Base-by-base conservation (phyloP, 2,329 filamentous ascomycete species). In the Venturiaceae sp. region DNA sequence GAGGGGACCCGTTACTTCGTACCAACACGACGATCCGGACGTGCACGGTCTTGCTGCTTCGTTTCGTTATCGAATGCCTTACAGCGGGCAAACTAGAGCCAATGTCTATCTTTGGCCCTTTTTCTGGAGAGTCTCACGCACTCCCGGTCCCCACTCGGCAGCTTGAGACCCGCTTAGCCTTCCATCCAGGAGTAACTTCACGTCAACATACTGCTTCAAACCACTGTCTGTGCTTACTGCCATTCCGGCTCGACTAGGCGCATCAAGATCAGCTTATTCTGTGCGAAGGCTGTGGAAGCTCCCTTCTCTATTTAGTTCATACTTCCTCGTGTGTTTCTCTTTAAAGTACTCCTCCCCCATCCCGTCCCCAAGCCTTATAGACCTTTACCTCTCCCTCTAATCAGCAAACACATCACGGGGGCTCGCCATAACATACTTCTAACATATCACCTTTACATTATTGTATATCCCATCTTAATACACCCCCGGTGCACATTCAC, bases 161-260 rank as follows among this genome's bases (percentile, higher is more conserved):
- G 53, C 36, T 36, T 39, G 37, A 36, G 33, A 32, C 21, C 44
- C 44, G 53, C 53, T 56, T 56, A 39, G 53, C 26, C 53, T 56
- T 41, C 37, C 32, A 26, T 50, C 53, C 53, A 56, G 53, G 53
- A 56, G 53, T 37, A 56, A 39, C 32, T 44, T 56, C 53, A 56
- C 53, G 53, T 39, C 53, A 56, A 41, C 28, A 39, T 36, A 30
- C 21, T 32, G 36, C 36, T 56, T 44, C 53, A 56, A 56, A 56
- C 53, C 11, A 41, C 23, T 30, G 53, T 56, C 53, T 41, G 53
- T 56, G 53, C 53, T 30, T 19, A 50, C n/a, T 50, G 44, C 44
- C 26, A 11, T 14, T 39, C 26, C 23, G 53, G 19, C 13, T 34
- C 21, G 14, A 55, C 53, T 55, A 41, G 53, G 32, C 53, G 5